Evolutionary conservation across 345 rosid species (phyloP).

Genomic region (Tarenaya hassleriana): DNA sequence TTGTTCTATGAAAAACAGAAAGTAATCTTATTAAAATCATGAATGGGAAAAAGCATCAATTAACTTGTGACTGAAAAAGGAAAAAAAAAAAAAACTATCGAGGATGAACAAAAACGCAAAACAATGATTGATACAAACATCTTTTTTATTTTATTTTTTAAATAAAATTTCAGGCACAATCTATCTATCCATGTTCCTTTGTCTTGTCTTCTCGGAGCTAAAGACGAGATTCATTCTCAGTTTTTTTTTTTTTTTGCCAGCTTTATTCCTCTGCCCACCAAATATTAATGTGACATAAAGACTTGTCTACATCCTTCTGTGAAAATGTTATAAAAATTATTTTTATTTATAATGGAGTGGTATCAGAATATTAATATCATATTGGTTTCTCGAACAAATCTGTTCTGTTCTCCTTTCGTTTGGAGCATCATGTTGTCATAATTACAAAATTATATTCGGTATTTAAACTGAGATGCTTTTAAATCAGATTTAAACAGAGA

Average conservation of each 20-base stretch:
- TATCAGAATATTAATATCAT: constrained; percentile 27
- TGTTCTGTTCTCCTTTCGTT: constrained; percentile 24
- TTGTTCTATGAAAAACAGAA: not conserved
- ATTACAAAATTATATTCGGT: too few relatives aligned
- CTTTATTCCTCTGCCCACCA: constrained; percentile 33
- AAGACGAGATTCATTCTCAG: constrained; percentile 15
- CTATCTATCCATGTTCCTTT: constrained; percentile 9
- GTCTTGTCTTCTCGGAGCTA: constrained; percentile 9
- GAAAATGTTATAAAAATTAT: not conserved
- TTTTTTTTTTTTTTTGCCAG: too few relatives aligned
- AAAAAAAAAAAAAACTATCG: not conserved
- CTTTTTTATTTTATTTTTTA: too few relatives aligned
- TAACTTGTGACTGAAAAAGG: not conserved
- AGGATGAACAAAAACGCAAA: constrained; percentile 1
- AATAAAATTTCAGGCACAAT: constrained; percentile 26
- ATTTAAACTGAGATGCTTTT: too few relatives aligned
- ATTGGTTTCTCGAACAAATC: constrained; percentile 25
- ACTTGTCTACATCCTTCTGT: too few relatives aligned
- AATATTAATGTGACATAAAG: constrained; percentile 20
- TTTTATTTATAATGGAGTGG: constrained; percentile 24
- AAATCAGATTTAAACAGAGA: too few relatives aligned
- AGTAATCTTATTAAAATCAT: not conserved
- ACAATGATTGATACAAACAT: constrained; percentile 26
- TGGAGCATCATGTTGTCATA: not conserved
- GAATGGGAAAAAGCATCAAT: too few relatives aligned